Base-by-base conservation (phyloP, 2,329 filamentous ascomycete species). In the Blastomyces percursus region DNA sequence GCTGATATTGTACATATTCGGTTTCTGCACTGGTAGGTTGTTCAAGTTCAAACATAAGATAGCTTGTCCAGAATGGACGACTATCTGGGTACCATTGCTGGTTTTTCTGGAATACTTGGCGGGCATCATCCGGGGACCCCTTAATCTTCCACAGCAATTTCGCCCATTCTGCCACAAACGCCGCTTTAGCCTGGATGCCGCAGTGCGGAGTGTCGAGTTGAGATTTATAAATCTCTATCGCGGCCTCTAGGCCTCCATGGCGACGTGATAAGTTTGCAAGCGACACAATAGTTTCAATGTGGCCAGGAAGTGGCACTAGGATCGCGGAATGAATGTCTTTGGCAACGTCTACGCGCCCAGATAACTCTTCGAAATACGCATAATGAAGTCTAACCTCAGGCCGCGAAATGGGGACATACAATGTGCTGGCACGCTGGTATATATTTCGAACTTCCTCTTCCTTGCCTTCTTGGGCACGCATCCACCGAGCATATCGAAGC, bases 401-500 rank as follows among this genome's bases (percentile, higher is more conserved):
- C 63, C 88, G 82, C 68, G 91, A 90, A 69, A 97, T 88, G 3
- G 93, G 91, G 0, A 96, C 90, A 72, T 88, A 96, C 61, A 96
- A 77, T 59, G 85, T 91, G 67, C 89, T 87, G 11, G 93, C 94
- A 62, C 91, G 86, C 73, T 93, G 86, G 72, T 95, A 97, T 66
- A 97, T 94, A 74, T 90, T 92, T 63, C 94, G 88, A 6, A 93
- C 87, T 71, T 96, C 92, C 72, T 96, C 90, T 55, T 91, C 86
- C 74, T 95, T 96, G 68, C 82, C 86, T 1, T 84, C 77, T 71
- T 96, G 90, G 0, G 85, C 85, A 64, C 84, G 82, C 89, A 96
- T 96, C 94, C 94, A 99, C 50, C 93, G 83, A 19, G 89, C 90
- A 75, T 96, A 99, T n/a, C 94, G 88, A 70, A 96, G 86, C 94